Percentiles rank a stretch among this genome's conserved stretches.
Evolutionary conservation across 2,329 filamentous ascomycete genomes (phyloP).

Genomic region (Fusarium sp.): DNA sequence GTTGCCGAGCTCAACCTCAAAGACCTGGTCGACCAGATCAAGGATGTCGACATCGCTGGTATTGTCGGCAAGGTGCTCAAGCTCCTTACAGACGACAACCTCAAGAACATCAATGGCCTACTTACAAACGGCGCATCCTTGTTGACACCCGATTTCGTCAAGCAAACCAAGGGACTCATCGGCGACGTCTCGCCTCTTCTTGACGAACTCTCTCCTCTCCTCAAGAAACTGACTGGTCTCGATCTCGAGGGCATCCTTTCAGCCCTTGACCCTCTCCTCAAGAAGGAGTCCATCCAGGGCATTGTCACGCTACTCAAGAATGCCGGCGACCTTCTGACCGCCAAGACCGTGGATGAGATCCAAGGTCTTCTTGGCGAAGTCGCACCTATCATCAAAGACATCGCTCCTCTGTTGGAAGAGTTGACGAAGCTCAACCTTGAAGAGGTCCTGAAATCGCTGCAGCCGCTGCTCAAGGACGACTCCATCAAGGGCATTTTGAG

Average conservation of each 20-base stretch:
- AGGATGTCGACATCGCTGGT: conserved; percentile 50
- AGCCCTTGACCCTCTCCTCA: conserved; percentile 47
- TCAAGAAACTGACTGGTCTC: conserved; percentile 50
- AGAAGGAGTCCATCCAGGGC: conserved; percentile 46
- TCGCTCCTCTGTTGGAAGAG: conserved; percentile 36
- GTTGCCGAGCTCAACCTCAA: conserved; percentile 53
- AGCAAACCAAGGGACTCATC: conserved; percentile 43
- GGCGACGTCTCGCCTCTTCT: conserved; percentile 52
- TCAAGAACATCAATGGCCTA: conserved; percentile 53
- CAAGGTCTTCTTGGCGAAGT: conserved; percentile 54
- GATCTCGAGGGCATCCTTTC: conserved; percentile 52
- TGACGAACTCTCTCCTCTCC: conserved; percentile 49
- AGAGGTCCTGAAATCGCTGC: conserved; percentile 51
- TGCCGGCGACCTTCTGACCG: conserved; percentile 41
- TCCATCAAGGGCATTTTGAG: conserved; percentile 41
- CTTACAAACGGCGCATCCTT: conserved; percentile 55
- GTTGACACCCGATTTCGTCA: conserved; percentile 49
- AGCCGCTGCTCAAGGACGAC: conserved; percentile 51
- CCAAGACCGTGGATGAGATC: conserved; percentile 46
- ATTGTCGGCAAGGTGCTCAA: conserved; percentile 50
- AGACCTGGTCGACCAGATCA: conserved; percentile 51
- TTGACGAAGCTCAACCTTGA: conserved; percentile 54
- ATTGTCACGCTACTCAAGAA: conserved; percentile 47
- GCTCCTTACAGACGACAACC: conserved; percentile 51
- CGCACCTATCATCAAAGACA: conserved; percentile 46